A percentile compares a stretch with the other conserved stretches of the same genome.
Evolutionary conservation across 2,329 filamentous ascomycete species (phyloP).

Genomic region (Colletotrichum abscissum): DNA sequence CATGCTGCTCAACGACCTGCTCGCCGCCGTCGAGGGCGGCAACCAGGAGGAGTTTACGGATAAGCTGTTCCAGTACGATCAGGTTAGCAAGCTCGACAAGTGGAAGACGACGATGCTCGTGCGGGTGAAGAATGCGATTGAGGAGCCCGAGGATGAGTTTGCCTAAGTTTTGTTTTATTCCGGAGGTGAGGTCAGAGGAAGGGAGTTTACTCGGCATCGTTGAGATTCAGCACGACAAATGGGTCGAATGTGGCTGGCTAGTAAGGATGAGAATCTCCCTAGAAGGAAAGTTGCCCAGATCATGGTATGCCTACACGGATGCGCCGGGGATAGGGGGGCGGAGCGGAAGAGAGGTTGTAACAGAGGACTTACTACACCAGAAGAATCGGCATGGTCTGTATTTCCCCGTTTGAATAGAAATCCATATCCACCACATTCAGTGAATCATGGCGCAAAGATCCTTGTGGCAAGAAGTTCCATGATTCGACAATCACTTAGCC

Average conservation of each 20-base stretch:
- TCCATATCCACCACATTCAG: neutral
- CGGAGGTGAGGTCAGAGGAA: neutral
- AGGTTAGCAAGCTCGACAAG: conserved; percentile 93
- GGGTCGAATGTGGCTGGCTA: too few relatives aligned
- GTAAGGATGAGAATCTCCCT: neutral
- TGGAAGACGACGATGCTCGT: conserved; percentile 94
- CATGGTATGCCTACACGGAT: neutral
- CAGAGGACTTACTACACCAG: neutral
- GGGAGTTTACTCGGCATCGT: neutral
- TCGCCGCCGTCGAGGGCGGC: conserved; percentile 78
- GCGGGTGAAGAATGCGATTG: conserved; percentile 85
- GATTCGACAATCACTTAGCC: neutral
- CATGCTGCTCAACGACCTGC: conserved; percentile 82
- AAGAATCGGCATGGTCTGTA: conserved; percentile 5
- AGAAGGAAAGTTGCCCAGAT: neutral
- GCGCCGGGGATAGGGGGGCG: neutral
- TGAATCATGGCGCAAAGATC: neutral
- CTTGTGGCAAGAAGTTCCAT: neutral
- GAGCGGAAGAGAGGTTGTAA: neutral
- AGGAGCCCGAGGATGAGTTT: conserved; percentile 62
- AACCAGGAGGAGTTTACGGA: conserved; percentile 88
- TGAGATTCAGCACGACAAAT: too few relatives aligned
- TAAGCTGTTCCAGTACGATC: conserved; percentile 89
- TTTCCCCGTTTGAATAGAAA: conserved; percentile 20
- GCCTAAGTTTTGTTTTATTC: conserved; percentile 41